A percentile compares a stretch with the other conserved stretches of the same genome.
Conservation (phyloP, 805 yeast species). For the Candida morakotiae region DNA sequence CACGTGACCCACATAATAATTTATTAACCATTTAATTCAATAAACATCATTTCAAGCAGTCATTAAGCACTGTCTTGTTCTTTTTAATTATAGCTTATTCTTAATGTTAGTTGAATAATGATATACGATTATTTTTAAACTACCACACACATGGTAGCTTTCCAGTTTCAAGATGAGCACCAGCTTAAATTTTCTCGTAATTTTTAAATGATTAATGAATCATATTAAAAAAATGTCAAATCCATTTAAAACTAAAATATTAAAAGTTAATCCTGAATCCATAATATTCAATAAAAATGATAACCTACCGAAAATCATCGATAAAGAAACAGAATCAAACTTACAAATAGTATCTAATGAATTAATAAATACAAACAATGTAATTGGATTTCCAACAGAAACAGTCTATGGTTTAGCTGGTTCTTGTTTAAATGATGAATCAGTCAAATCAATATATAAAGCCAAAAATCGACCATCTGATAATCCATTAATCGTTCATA, state of each 20-base stretch:
- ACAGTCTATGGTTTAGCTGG: conserved; percentile 97
- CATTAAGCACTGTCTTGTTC: too few relatives aligned
- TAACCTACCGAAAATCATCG: conserved; percentile 43
- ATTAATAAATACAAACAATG: conserved; percentile 47
- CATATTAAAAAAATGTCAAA: conserved; percentile 6
- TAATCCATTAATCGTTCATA: conserved; percentile 89
- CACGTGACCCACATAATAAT: too few relatives aligned
- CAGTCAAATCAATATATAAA: conserved; percentile 71
- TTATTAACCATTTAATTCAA: too few relatives aligned
- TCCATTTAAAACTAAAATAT: conserved; percentile 33
- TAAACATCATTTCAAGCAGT: too few relatives aligned
- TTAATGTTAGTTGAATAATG: too few relatives aligned
- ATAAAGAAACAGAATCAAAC: conserved; percentile 47
- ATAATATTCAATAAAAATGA: conserved; percentile 47
- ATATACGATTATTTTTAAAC: too few relatives aligned
- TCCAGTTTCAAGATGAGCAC: too few relatives aligned
- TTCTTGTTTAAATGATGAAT: conserved; percentile 66
- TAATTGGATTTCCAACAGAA: conserved; percentile 94
- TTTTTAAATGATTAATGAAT: conserved; percentile 2
- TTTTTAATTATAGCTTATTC: too few relatives aligned
- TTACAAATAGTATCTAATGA: conserved; percentile 57
- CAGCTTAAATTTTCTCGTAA: too few relatives aligned
- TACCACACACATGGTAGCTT: conserved; percentile 1
- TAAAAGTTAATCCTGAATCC: conserved; percentile 51
- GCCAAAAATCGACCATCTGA: conserved; percentile 96